Evolutionary conservation across 805 yeast species (phyloP), one percentile per base, ranked within the genome.

Genomic region (Saccharomycopsis guyanensis): DNA sequence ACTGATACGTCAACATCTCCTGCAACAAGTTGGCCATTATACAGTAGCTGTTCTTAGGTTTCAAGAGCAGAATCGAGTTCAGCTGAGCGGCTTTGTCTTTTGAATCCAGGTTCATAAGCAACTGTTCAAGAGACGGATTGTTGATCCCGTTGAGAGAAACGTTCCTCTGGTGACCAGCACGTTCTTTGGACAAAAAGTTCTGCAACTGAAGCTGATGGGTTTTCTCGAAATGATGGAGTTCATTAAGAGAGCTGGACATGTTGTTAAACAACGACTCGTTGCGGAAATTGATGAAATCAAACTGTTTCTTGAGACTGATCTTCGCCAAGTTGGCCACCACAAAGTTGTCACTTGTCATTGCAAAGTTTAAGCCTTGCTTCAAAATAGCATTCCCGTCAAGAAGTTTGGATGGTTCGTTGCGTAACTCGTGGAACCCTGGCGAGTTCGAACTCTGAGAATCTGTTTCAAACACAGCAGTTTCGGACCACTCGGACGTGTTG

Each of bases 351-450:
- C 31, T 13, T 19, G 33, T 32, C 6, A 10, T 3, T 18, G 41
- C 33, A 25, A 50, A 47, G 23, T 44, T 35, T 15, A 50, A 4
- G 3, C 53, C 51, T 29, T 50, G 43, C 35, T 43, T 47, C 27
- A 50, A 38, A 22, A 50, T 47, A 5, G 39, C 24, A 32, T 49
- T 45, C 15, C 43, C n/a, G 24, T 49, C 46, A 6, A 42, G 18
- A 7, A 29, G 20, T 8, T 8, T 10, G 10, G 10, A 25, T 25
- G 29, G 6, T 7, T 25, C 29, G n/a, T n/a, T n/a, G n/a, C n/a
- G n/a, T n/a, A n/a, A n/a, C n/a, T n/a, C n/a, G n/a, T n/a, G n/a
- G n/a, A n/a, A n/a, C 6, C 29, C 29, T 7, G 29, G 29, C 19
- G 20, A 15, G 20, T 15, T 10, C 18, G 7, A 8, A 5, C 6